A percentile compares a stretch with the other conserved stretches of the same genome.
phyloP scores from a whole-genome alignment of 148 eudicot species.

The Pouteria glomerata region DNA sequence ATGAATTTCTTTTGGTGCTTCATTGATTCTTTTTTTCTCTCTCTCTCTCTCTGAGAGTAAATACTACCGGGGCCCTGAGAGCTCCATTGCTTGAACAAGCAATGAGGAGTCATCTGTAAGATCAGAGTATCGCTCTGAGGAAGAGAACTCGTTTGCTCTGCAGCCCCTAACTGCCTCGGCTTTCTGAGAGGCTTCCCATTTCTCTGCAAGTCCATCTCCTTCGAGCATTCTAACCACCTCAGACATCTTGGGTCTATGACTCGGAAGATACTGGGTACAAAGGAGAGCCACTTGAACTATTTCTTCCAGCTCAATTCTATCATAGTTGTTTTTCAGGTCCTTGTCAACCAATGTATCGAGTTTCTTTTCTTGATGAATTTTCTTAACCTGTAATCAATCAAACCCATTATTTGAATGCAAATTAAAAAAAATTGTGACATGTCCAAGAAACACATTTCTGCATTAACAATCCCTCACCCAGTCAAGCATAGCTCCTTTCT shows the following conservation, averaged over 20 bases:
- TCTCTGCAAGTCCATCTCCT: conserved; percentile 95
- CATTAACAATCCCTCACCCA: conserved; percentile 62
- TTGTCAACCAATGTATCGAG: conserved; percentile 72
- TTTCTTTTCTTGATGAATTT: conserved; percentile 77
- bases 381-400: conserved; percentile 55
- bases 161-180: conserved; percentile 66
- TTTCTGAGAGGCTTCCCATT: conserved; percentile 94
- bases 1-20: background rate
- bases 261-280: conserved; percentile 83
- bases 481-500: conserved; percentile 79
- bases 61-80: conserved; percentile 82
- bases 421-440: background rate
- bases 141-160: conserved; percentile 67
- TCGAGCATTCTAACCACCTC: conserved; percentile 95
- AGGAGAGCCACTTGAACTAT: conserved; percentile 85
- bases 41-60: background rate
- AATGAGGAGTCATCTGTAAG: conserved; percentile 90
- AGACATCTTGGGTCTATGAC: conserved; percentile 85
- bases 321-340: conserved; percentile 66
- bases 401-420: background rate
- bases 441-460: background rate
- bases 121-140: conserved; percentile 86
- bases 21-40: background rate
- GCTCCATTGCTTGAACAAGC: conserved; percentile 92
- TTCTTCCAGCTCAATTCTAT: conserved; percentile 81